phyloP scores from a whole-genome alignment of 78 protist species.

The Dictyostelium firmibasis region DNA sequence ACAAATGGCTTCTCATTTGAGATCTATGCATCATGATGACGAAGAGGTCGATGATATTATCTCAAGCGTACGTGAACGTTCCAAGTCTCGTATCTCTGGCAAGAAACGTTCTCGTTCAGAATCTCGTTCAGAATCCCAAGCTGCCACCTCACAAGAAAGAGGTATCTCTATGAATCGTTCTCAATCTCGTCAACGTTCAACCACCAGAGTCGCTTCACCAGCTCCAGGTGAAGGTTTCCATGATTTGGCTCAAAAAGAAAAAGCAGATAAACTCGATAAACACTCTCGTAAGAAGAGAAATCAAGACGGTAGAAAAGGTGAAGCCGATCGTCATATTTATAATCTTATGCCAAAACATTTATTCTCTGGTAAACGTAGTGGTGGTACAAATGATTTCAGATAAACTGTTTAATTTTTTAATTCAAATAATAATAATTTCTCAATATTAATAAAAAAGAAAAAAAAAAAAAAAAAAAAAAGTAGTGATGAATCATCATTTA shows the following conservation, averaged over 20 bases:
- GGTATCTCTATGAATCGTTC: conserved; percentile 47
- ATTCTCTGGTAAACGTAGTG: conserved; percentile 95
- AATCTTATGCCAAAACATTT: conserved; percentile 94
- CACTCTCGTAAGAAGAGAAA: conserved; percentile 49
- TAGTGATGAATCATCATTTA: not conserved
- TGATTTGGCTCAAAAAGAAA: not conserved
- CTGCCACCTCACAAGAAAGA: not conserved
- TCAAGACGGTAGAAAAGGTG: conserved; percentile 82
- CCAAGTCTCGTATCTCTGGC: conserved; percentile 22
- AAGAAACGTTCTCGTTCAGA: conserved; percentile 50
- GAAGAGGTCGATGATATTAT: conserved; percentile 46
- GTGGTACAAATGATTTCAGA: conserved; percentile 93
- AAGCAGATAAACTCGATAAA: conserved; percentile 23
- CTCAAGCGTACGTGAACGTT: not conserved
- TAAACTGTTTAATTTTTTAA: conserved; percentile 50
- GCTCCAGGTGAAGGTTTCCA: conserved; percentile 53
- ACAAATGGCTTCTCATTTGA: not conserved
- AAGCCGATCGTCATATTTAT: conserved; percentile 91
- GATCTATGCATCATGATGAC: conserved; percentile 20
- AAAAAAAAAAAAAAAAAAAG: not conserved
- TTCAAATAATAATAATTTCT: not conserved
- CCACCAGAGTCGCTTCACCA: conserved; percentile 38
- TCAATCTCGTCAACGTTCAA: conserved; percentile 39
- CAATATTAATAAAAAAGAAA: not conserved
- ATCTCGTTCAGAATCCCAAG: not conserved